Percentiles rank a stretch among this genome's conserved stretches.
Conservation (phyloP, 2,329 filamentous ascomycete species). For the Ceratocystis variospora region DNA sequence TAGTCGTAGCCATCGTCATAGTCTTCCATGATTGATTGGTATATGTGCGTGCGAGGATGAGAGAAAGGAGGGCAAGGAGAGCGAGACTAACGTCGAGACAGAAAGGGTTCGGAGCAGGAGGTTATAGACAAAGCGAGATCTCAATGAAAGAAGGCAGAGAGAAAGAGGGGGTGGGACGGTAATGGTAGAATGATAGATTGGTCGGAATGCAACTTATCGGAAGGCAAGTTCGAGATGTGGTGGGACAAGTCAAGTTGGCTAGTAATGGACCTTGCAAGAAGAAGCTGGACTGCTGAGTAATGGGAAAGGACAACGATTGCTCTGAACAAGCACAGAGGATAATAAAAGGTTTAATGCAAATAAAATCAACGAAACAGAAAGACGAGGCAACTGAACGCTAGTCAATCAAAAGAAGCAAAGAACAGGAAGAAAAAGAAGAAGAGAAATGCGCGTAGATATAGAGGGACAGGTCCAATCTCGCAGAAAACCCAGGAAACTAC, state of each 20-base stretch:
- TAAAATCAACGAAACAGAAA: not conserved
- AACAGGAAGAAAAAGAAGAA: not conserved
- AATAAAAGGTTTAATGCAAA: not conserved
- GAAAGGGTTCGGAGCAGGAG: not conserved
- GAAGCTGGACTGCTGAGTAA: slow-evolving; percentile 11
- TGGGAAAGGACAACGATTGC: not conserved
- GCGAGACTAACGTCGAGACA: not conserved
- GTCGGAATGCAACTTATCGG: not conserved
- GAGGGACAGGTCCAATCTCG: too few species aligned
- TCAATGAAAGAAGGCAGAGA: not conserved
- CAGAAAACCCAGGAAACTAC: too few species aligned
- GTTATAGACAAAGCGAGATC: too few species aligned
- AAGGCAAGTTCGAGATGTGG: not conserved
- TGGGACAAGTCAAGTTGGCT: not conserved
- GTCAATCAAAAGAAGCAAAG: not conserved
- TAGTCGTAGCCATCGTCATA: slow-evolving; percentile 50
- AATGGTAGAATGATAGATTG: not conserved
- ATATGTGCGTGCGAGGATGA: slow-evolving; percentile 20
- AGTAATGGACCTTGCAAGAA: not conserved
- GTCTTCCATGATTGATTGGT: slow-evolving; percentile 35
- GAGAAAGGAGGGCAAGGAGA: not conserved
- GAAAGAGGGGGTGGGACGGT: not conserved
- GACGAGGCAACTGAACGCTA: not conserved
- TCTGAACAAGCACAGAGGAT: not conserved
- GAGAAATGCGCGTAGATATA: not conserved